Evolutionary conservation across 2,329 filamentous ascomycete genomes (phyloP), one percentile per base, ranked within the genome.

Genomic region (Purpureocillium lavendulum): DNA sequence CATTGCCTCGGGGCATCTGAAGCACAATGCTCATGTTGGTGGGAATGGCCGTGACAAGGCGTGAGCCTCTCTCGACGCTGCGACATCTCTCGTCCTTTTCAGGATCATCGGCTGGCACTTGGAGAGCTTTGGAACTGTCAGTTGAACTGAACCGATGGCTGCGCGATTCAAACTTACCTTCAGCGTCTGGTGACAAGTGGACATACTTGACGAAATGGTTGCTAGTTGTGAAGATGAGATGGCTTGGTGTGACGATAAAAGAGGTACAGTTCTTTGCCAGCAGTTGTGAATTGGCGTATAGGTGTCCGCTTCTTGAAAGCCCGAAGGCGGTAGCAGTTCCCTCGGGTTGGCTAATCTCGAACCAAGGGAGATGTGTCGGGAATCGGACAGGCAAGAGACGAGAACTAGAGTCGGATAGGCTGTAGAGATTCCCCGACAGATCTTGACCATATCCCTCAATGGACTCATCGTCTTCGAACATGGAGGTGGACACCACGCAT

Each of bases 121-220:
- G 81, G 42, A 96, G 77, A 21, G 83, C 86, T 88, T 38, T 41
- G 13, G 32, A 11, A n/a, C 7, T 26, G 45, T 61, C 34, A 59
- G 57, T n/a, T 39, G 36, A 11, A 12, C 8, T 15, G 8, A 10
- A 12, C 7, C 11, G 10, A 1, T 26, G 4, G 18, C 11, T 12
- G 11, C 5, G 11, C 11, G 26, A 10, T 26, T 6, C 12, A 29
- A 51, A 34, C 66, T 47, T 69, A 86, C 84, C 77, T 48, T 87
- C 70, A 13, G 75, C 67, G 42, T 69, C 64, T 4, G 77, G 72
- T 15, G 50, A 45, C 36, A 97, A 65, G 59, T 98, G 90, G 12
- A 96, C 82, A 60, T 96, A 96, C 60, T 98, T 98, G 46, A 98
- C 71, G 4, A 96, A 70, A 58, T 97, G 89, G 47, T 88, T 88